Conservation (phyloP, 805 yeast genomes). For the Saturnispora halmiae region DNA sequence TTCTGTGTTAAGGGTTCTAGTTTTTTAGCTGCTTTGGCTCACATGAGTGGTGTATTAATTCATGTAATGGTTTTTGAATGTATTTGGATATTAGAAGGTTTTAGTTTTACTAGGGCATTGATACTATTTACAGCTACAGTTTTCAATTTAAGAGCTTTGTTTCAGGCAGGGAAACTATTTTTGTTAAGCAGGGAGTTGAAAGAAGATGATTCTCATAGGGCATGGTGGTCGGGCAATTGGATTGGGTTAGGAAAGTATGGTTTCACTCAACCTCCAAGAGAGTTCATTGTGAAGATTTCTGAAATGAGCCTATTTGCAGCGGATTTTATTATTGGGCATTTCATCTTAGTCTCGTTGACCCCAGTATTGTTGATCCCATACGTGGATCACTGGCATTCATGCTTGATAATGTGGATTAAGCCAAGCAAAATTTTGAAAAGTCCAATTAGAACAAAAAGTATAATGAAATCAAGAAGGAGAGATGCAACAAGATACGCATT, state of each 20-base stretch:
- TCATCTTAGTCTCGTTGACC: conserved; percentile 31
- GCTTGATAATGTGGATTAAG: conserved; percentile 42
- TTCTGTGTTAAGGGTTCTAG: conserved; percentile 30
- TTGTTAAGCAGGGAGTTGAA: conserved; percentile 35
- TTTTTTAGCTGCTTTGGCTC: conserved; percentile 34
- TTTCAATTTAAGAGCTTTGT: conserved; percentile 30
- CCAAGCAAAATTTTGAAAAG: conserved; percentile 31
- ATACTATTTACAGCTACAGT: conserved; percentile 33
- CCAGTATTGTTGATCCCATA: conserved; percentile 39
- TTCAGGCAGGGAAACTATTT: conserved; percentile 27
- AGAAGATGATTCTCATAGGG: conserved; percentile 33
- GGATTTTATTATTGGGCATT: conserved; percentile 41
- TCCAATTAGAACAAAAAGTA: conserved; percentile 33
- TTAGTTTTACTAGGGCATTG: conserved; percentile 32
- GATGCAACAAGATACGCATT: conserved; percentile 38
- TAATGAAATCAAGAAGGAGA: conserved; percentile 31
- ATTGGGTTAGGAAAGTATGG: conserved; percentile 27
- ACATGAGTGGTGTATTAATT: conserved; percentile 28
- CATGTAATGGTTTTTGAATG: conserved; percentile 31
- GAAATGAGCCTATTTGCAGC: conserved; percentile 39
- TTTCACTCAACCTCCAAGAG: conserved; percentile 38
- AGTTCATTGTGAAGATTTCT: conserved; percentile 35
- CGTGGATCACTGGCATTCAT: conserved; percentile 40
- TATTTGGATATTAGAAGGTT: conserved; percentile 35
- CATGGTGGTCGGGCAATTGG: conserved; percentile 54